Conservation (phyloP, 164 flowering plant genomes). For the Nelumbo lutea region DNA sequence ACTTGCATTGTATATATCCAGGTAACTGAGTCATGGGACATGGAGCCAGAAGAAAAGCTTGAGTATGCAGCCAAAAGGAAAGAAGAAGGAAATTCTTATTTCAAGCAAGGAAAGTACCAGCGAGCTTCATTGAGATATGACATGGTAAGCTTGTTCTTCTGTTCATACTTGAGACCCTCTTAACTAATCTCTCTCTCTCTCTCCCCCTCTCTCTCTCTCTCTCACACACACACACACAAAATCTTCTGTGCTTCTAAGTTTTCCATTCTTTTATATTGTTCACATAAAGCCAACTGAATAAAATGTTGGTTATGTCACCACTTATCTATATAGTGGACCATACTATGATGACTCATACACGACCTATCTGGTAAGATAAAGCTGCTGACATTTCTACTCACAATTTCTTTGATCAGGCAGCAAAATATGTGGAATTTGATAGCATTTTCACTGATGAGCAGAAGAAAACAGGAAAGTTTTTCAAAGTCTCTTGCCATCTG, state of each 20-base stretch:
- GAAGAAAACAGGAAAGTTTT: slow-evolving; percentile 22
- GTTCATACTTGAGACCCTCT: background rate
- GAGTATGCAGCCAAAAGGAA: slow-evolving; percentile 30
- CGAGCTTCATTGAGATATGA: slow-evolving; percentile 38
- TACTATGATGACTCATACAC: too few relatives aligned
- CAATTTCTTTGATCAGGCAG: slow-evolving; percentile 18
- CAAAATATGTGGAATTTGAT: slow-evolving; percentile 26
- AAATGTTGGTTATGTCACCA: too few relatives aligned
- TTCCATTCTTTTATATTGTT: too few relatives aligned
- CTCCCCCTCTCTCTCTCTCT: too few relatives aligned
- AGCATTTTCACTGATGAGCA: slow-evolving; percentile 23
- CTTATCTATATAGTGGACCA: too few relatives aligned
- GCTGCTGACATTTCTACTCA: too few relatives aligned
- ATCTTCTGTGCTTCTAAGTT: too few relatives aligned
- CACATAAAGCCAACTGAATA: too few relatives aligned
- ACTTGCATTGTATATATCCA: background rate
- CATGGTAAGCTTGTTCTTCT: slow-evolving; percentile 18
- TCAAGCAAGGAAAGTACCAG: slow-evolving; percentile 31
- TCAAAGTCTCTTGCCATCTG: slow-evolving; percentile 27
- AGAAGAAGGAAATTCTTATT: slow-evolving; percentile 31
- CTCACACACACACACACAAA: too few relatives aligned
- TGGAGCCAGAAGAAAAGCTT: slow-evolving; percentile 33
- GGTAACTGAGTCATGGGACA: slow-evolving; percentile 40
- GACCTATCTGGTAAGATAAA: too few relatives aligned
- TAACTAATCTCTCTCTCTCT: too few relatives aligned